These are phyloP conservation scores for Epichloe uncinata DNA, from an alignment of 2,329 filamentous ascomycete genomes.

Conservation along the genomic window DNA sequence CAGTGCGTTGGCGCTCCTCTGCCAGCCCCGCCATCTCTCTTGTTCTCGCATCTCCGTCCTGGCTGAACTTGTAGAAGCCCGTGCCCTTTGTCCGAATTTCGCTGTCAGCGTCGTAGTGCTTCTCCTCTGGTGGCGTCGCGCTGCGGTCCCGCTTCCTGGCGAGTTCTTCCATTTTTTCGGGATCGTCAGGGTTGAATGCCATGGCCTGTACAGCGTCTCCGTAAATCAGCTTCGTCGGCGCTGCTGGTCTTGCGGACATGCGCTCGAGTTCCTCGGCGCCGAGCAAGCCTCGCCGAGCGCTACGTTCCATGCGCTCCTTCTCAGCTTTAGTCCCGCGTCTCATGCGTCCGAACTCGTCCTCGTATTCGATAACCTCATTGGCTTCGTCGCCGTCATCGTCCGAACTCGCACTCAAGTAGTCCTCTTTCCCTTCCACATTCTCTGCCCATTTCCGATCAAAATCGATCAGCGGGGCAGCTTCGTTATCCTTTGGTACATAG, in stretches of 20 bases:
- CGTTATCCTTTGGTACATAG: slow-evolving; percentile 53
- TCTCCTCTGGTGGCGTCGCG: slow-evolving; percentile 63
- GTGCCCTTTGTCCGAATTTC: slow-evolving; percentile 83
- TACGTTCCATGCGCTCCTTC: slow-evolving; percentile 48
- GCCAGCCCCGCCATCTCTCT: slow-evolving; percentile 65
- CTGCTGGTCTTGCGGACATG: slow-evolving; percentile 53
- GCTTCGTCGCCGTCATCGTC: slow-evolving; percentile 29
- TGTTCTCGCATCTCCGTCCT: slow-evolving; percentile 51
- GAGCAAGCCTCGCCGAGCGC: slow-evolving; percentile 33
- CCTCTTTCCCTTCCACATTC: slow-evolving; percentile 39
- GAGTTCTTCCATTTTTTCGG: slow-evolving; percentile 60
- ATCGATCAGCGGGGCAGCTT: slow-evolving; percentile 62
- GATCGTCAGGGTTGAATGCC: slow-evolving; percentile 68
- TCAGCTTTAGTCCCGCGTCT: slow-evolving; percentile 59
- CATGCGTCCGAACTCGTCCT: slow-evolving; percentile 85
- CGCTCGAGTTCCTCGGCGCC: slow-evolving; percentile 49
- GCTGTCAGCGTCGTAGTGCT: slow-evolving; percentile 72
- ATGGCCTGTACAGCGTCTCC: slow-evolving; percentile 73
- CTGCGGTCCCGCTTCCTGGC: slow-evolving; percentile 67
- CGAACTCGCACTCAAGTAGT: slow-evolving; percentile 38
- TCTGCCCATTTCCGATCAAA: slow-evolving; percentile 96
- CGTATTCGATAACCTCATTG: slow-evolving; percentile 65
- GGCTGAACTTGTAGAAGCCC: slow-evolving; percentile 83
- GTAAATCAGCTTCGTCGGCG: slow-evolving; percentile 62
- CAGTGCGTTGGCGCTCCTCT: slow-evolving; percentile 54